These are phyloP conservation scores for Bassia scoparia DNA, from an alignment of 148 eudicot genomes.

Conservation along the genomic window DNA sequence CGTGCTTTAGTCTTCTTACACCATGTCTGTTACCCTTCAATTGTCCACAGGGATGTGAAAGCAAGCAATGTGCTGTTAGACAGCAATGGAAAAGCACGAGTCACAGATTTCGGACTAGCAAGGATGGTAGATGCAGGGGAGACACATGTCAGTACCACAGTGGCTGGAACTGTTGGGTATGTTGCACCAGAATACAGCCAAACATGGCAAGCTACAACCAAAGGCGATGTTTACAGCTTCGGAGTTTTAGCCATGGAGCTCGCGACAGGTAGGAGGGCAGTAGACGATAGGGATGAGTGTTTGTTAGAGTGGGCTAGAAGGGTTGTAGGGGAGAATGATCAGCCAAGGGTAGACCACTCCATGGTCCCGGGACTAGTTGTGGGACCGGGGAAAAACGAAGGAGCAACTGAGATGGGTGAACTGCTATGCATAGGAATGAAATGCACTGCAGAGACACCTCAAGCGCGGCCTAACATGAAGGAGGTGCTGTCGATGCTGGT, in stretches of 20 bases:
- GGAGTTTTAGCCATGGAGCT: conserved; percentile 91
- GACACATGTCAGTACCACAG: conserved; percentile 83
- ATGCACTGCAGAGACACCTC: conserved; percentile 74
- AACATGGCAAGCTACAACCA: conserved; percentile 94
- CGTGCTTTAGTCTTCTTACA: conserved; percentile 78
- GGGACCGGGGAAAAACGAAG: conserved; percentile 46
- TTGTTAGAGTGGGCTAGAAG: conserved; percentile 79
- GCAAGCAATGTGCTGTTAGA: conserved; percentile 90
- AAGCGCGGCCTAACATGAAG: conserved; percentile 87
- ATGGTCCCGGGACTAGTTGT: conserved; percentile 35
- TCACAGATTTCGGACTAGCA: conserved; percentile 90
- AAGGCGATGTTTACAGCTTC: conserved; percentile 93
- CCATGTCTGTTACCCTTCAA: conserved; percentile 76
- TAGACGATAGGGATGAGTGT: conserved; percentile 81
- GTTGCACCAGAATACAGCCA: conserved; percentile 96
- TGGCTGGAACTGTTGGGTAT: conserved; percentile 92
- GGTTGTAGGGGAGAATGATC: conserved; percentile 43
- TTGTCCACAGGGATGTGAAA: conserved; percentile 90
- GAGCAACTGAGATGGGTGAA: conserved; percentile 57
- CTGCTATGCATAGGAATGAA: conserved; percentile 58
- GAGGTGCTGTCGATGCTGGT: conserved; percentile 71
- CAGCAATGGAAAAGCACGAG: conserved; percentile 61
- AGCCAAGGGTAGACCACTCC: conserved; percentile 27
- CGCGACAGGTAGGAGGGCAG: conserved; percentile 82
- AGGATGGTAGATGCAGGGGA: conserved; percentile 66